Base-by-base conservation (phyloP, 495 filamentous ascomycete genomes). In the Rhypophila decipiens region DNA sequence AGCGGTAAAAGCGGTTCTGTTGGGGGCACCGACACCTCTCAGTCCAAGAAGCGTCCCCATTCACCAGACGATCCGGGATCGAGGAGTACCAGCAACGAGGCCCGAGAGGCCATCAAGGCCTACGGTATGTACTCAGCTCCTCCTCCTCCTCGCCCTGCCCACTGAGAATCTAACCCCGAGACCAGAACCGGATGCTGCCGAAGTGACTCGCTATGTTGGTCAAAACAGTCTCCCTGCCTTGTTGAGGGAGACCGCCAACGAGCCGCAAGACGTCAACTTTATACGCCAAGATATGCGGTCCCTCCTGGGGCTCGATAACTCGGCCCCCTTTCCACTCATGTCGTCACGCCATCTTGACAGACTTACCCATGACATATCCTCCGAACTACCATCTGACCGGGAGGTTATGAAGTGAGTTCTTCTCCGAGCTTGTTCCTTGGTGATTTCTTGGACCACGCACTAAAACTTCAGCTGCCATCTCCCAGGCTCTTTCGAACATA, bases 271-370 rank as follows among this genome's bases (percentile, higher is more conserved):
- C 21, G 63, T 60, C 47, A 71, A 70, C 50, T 59, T 72, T 39
- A 77, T 79, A 35, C 71, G 74, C 42, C 64, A 69, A 56, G 86
- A 83, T 52, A 87, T 93, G 64, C 71, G 88, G 31, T 86, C 87
- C 4, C 84, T 90, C 22, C 74, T 93, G 29, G 87, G 86, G 11
- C 76, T 93, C 15, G 87, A 91, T 57, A 89, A 88, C 50, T 86
- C 88, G 46, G 85, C 87, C 21, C 87, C 87, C 19, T 93, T 90
- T 64, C 87, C 87, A 17, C 84, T 93, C 49, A 87, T 87, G 74
- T 86, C 85, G 9, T 72, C 81, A 1, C 77, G 79, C 27, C 80
- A 87, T 49, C 78, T 87, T 9, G 79, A 79, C 58, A 80, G 80
- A 22, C 73, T 90, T 1, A 82, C 83, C 20, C 78, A 75, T 24